phyloP scores from a whole-genome alignment of 2,329 filamentous ascomycete genomes.

The Fusarium tjaetaba region DNA sequence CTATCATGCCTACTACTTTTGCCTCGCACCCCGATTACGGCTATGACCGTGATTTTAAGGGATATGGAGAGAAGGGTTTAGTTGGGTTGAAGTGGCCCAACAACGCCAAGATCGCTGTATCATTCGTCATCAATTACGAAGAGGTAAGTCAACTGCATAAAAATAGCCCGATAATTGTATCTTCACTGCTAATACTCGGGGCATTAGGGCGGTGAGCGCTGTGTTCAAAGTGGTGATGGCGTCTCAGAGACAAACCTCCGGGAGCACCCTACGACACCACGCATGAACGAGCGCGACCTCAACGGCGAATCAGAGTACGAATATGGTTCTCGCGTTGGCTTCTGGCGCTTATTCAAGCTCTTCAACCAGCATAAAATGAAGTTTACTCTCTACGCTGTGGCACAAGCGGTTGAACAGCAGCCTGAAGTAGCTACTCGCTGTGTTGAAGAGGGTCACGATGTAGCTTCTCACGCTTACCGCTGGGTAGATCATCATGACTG shows the following conservation, averaged over 20 bases:
- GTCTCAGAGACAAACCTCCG: constrained; percentile 4
- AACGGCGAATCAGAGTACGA: constrained; percentile 16
- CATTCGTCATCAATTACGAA: constrained; percentile 12
- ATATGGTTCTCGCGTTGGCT: constrained; percentile 7
- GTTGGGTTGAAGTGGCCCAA: constrained; percentile 5
- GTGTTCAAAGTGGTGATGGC: not conserved
- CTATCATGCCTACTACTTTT: not conserved
- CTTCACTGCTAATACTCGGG: not conserved
- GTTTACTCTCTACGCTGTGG: constrained; percentile 6
- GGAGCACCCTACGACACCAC: not conserved
- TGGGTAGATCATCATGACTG: constrained; percentile 16
- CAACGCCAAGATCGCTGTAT: not conserved
- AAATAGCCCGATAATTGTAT: not conserved
- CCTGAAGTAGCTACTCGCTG: constrained; percentile 4
- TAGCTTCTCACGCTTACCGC: constrained; percentile 1
- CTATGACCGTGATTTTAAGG: constrained; percentile 1
- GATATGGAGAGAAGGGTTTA: constrained; percentile 2
- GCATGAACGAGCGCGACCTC: not conserved
- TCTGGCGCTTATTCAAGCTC: constrained; percentile 1
- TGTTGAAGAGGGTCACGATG: not conserved
- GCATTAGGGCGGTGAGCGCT: not conserved
- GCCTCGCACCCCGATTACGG: not conserved
- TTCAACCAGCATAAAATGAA: not conserved
- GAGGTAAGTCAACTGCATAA: not conserved
- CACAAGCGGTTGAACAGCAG: not conserved